Evolutionary conservation across 495 filamentous ascomycete species (phyloP).

Genomic region (Penicillium psychrofluorescens): DNA sequence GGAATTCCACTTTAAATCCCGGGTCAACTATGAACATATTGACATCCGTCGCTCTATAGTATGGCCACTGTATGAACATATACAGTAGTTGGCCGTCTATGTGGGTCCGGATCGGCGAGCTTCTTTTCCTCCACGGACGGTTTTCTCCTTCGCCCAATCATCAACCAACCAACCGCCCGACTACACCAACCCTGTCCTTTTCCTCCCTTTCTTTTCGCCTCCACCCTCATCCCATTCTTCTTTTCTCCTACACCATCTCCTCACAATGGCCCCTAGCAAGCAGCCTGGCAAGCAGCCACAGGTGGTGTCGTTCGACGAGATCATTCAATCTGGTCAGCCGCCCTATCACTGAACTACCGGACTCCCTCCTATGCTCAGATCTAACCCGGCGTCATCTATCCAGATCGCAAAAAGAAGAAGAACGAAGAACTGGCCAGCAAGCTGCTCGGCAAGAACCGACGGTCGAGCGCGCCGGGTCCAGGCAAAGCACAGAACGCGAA

Average conservation of each 20-base stretch:
- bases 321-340: constrained; percentile 53
- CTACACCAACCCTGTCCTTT: too few species aligned
- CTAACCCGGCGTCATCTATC: not conserved
- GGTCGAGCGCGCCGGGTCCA: constrained; percentile 48
- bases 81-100: too few species aligned
- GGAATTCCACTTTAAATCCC: too few species aligned
- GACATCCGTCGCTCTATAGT: too few species aligned
- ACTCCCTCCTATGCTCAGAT: too few species aligned
- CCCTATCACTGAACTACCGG: too few species aligned
- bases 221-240: not conserved
- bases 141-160: not conserved
- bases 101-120: not conserved
- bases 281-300: constrained; percentile 31
- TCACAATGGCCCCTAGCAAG: constrained; percentile 34
- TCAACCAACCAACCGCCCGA: too few species aligned
- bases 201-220: not conserved
- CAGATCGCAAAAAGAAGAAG: constrained; percentile 63
- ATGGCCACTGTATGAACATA: too few species aligned
- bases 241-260: not conserved
- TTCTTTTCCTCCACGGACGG: constrained; percentile 4
- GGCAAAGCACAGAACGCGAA: constrained; percentile 36
- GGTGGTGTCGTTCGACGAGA: constrained; percentile 54
- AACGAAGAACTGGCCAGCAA: constrained; percentile 64
- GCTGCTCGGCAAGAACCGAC: constrained; percentile 60
- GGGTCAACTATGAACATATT: too few species aligned